Evolutionary conservation across 805 yeast species (phyloP).

Genomic region (Ogataea pignaliae): DNA sequence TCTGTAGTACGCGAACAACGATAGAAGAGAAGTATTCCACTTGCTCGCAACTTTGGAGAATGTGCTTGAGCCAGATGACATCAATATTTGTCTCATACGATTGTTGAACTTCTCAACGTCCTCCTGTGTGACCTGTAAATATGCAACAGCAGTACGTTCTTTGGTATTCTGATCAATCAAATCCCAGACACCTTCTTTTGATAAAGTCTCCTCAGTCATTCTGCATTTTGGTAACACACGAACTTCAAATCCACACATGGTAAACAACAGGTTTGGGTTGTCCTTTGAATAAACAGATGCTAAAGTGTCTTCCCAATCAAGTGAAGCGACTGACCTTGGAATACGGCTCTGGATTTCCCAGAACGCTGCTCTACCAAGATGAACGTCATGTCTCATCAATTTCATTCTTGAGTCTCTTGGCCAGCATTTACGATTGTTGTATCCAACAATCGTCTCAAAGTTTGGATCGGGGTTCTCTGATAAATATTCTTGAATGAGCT

Average conservation of each 20-base stretch:
- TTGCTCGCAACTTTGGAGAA: constrained; percentile 91
- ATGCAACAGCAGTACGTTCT: constrained; percentile 88
- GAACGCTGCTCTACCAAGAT: constrained; percentile 84
- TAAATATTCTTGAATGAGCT: constrained; percentile 67
- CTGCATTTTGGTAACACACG: constrained; percentile 77
- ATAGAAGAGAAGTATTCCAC: constrained; percentile 90
- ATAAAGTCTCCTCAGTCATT: constrained; percentile 44
- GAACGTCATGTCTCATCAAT: constrained; percentile 84
- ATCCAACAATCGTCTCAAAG: constrained; percentile 79
- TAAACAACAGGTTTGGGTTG: constrained; percentile 81
- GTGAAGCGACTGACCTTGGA: constrained; percentile 66
- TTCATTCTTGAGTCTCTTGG: constrained; percentile 91
- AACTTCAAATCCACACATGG: constrained; percentile 95
- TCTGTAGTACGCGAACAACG: constrained; percentile 84
- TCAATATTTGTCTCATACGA: constrained; percentile 80
- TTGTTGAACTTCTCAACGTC: constrained; percentile 79
- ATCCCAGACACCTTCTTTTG: constrained; percentile 90
- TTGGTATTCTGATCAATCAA: constrained; percentile 63
- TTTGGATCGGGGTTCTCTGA: constrained; percentile 91
- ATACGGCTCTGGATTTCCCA: constrained; percentile 84
- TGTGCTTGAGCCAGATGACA: constrained; percentile 95
- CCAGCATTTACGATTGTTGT: constrained; percentile 90
- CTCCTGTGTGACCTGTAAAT: constrained; percentile 72
- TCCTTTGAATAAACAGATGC: constrained; percentile 89
- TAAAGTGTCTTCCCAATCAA: constrained; percentile 75